Evolutionary conservation across 2,329 filamentous ascomycete species (phyloP).

Genomic region (Myriosclerotinia curreyana): DNA sequence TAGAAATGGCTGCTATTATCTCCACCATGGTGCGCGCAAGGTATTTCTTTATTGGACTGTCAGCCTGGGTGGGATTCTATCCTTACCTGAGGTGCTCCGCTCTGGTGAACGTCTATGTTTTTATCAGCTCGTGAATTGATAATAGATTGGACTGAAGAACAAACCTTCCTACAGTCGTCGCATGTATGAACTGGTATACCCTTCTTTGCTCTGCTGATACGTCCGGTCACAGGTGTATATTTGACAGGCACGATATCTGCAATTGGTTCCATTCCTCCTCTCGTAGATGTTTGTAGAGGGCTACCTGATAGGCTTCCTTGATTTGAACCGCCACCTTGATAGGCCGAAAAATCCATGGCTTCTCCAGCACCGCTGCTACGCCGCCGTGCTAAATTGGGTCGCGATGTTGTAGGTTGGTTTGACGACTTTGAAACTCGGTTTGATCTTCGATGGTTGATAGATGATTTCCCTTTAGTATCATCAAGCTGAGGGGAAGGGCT

Average conservation of each 20-base stretch:
- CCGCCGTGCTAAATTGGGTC: slow-evolving; percentile 27
- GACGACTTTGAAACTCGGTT: slow-evolving; percentile 32
- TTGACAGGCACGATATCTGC: slow-evolving; percentile 36
- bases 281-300: slow-evolving; percentile 32
- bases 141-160: not conserved
- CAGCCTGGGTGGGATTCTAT: not conserved
- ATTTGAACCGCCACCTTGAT: slow-evolving; percentile 30
- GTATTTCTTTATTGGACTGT: not conserved
- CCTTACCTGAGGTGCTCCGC: slow-evolving; percentile 59
- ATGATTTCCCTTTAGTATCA: slow-evolving; percentile 30
- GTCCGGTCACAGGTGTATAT: slow-evolving; percentile 40
- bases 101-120: slow-evolving; percentile 55
- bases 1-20: not conserved
- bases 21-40: not conserved
- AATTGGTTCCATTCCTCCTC: slow-evolving; percentile 30
- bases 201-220: slow-evolving; percentile 40
- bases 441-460: slow-evolving; percentile 34
- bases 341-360: slow-evolving; percentile 33
- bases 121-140: slow-evolving; percentile 24
- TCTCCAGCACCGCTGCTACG: slow-evolving; percentile 33
- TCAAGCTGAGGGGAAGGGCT: slow-evolving; percentile 30
- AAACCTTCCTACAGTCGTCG: slow-evolving; percentile 37
- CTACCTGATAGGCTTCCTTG: slow-evolving; percentile 31
- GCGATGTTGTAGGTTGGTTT: slow-evolving; percentile 26
- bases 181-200: slow-evolving; percentile 40